Percentiles rank a stretch among this genome's conserved stretches.
phyloP scores from a whole-genome alignment of 306 rosid genomes.

The Cucumis cinereus region DNA sequence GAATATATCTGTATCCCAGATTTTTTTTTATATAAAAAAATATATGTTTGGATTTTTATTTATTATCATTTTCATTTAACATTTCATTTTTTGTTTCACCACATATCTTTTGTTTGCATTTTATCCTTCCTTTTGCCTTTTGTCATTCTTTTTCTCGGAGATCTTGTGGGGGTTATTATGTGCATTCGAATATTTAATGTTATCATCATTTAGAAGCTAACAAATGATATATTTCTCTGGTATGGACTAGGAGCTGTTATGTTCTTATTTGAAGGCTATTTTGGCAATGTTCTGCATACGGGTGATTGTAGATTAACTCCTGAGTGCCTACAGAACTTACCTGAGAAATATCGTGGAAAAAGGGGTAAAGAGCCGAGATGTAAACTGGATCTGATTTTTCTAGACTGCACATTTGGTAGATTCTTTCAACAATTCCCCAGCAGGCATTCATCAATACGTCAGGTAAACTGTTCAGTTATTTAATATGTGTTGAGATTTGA shows the following conservation, averaged over 20 bases:
- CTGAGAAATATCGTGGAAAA: conserved; percentile 51
- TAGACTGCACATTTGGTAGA: conserved; percentile 69
- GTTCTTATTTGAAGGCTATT: conserved; percentile 69
- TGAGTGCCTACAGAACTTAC: conserved; percentile 50
- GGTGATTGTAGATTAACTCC: conserved; percentile 73
- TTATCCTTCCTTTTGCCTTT: not conserved
- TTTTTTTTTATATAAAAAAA: not conserved
- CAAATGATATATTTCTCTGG: conserved; percentile 20
- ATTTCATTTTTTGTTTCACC: not conserved
- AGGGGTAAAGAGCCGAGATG: conserved; percentile 37
- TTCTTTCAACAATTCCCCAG: conserved; percentile 41
- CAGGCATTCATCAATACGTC: conserved; percentile 42
- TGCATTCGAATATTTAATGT: not conserved
- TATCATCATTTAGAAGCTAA: conserved; percentile 5
- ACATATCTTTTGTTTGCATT: not conserved
- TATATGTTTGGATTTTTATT: not conserved
- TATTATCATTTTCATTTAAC: not conserved
- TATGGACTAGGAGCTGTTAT: conserved; percentile 59
- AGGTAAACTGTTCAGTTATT: conserved; percentile 19
- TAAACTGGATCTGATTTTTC: conserved; percentile 51
- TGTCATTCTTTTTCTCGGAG: not conserved
- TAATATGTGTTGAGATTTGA: not conserved
- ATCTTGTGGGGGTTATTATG: not conserved
- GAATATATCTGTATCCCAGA: not conserved
- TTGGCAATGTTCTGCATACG: conserved; percentile 59